phyloP scores from a whole-genome alignment of 768 basidiomycete genomes.

The Strobilomyces echinocephalus region DNA sequence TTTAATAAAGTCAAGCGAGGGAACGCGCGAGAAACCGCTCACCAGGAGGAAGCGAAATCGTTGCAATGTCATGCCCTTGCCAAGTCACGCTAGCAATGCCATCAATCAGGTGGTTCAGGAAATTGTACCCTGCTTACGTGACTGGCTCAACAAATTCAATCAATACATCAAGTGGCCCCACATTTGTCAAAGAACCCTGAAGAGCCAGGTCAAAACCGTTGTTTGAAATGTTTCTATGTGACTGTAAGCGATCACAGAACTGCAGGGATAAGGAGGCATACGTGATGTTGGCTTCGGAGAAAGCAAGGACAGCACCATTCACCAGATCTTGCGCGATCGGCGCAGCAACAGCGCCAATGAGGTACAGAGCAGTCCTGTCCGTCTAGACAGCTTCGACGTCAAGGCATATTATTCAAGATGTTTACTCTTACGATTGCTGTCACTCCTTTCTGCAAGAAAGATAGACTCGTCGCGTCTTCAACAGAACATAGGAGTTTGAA shows the following conservation, averaged over 20 bases:
- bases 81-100: conserved; percentile 47
- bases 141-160: conserved; percentile 65
- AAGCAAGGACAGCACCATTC: conserved; percentile 48
- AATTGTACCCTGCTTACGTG: conserved; percentile 35
- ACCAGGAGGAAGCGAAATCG: conserved; percentile 59
- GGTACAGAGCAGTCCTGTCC: conserved; percentile 57
- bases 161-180: conserved; percentile 64
- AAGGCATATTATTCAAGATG: not conserved
- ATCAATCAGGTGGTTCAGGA: not conserved
- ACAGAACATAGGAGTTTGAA: conserved; percentile 1
- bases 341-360: conserved; percentile 68
- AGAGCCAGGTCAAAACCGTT: conserved; percentile 61
- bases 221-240: conserved; percentile 50
- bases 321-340: conserved; percentile 65
- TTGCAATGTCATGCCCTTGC: conserved; percentile 60
- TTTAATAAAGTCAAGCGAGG: not conserved
- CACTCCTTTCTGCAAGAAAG: conserved; percentile 55
- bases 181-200: conserved; percentile 53
- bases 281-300: conserved; percentile 57
- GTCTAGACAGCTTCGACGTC: conserved; percentile 35
- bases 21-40: conserved; percentile 8
- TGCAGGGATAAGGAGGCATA: conserved; percentile 18
- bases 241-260: conserved; percentile 48
- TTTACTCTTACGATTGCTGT: conserved; percentile 43
- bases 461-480: conserved; percentile 49